Percentiles rank a stretch among this genome's conserved stretches.
Conservation (phyloP, 176 grass and related monocot genomes). For the Oryza australiensis region DNA sequence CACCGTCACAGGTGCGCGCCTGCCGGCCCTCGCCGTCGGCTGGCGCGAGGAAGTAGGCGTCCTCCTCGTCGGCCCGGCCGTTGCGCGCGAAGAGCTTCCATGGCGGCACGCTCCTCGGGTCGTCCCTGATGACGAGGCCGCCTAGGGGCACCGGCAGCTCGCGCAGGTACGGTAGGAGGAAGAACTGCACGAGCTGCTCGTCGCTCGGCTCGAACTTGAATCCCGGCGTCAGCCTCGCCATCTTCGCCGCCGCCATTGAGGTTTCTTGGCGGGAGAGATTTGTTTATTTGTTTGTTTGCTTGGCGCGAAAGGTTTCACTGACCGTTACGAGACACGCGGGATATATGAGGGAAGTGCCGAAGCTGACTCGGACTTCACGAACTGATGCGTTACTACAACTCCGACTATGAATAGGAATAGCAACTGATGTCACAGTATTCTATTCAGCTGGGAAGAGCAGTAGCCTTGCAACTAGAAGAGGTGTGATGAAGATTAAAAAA, state of each 20-base stretch:
- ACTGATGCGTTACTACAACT: no score
- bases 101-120: background rate
- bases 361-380: no score
- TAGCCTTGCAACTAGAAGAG: no score
- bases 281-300: no score
- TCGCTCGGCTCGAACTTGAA: background rate
- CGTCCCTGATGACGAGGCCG: background rate
- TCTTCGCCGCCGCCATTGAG: background rate
- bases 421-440: no score
- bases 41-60: slow-evolving; percentile 7
- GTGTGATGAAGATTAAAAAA: no score
- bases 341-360: no score
- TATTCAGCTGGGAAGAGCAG: no score
- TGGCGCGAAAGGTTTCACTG: no score
- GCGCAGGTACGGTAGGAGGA: background rate
- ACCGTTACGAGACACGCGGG: no score
- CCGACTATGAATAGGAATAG: no score
- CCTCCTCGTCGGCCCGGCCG: background rate
- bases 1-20: background rate
- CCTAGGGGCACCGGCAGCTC: background rate
- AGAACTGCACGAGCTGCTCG: background rate
- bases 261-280: no score
- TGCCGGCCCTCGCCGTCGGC: background rate
- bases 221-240: background rate
- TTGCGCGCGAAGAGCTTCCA: slow-evolving; percentile 23